phyloP scores from a whole-genome alignment of 2,329 filamentous ascomycete genomes.

The Diaporthe sp. region DNA sequence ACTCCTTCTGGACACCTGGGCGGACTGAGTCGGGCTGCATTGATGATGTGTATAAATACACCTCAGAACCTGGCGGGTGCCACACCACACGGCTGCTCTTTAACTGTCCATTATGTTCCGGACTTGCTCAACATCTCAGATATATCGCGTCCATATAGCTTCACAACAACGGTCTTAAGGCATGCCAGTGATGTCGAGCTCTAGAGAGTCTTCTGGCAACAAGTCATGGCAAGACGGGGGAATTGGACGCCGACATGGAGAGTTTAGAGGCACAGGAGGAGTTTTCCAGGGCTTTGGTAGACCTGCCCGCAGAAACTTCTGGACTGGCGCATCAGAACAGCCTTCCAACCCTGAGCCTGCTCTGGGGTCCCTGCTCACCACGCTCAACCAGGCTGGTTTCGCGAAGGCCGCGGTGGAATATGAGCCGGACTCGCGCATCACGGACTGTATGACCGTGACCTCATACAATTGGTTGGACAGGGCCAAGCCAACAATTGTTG shows the following conservation, averaged over 20 bases:
- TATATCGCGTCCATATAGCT: neutral
- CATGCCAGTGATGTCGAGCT: neutral
- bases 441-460: slow-evolving; percentile 45
- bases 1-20: neutral
- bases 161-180: too few relatives aligned
- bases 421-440: slow-evolving; percentile 44
- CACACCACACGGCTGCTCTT: neutral
- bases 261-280: neutral
- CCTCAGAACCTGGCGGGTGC: neutral
- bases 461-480: slow-evolving; percentile 56
- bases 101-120: neutral
- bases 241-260: slow-evolving; percentile 1
- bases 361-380: slow-evolving; percentile 43
- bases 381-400: slow-evolving; percentile 40
- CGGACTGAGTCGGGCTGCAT: neutral
- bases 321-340: neutral
- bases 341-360: slow-evolving; percentile 41
- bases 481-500: slow-evolving; percentile 46
- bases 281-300: neutral
- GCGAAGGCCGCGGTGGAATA: slow-evolving; percentile 38
- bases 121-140: neutral
- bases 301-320: neutral
- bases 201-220: neutral
- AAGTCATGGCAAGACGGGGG: slow-evolving; percentile 2
- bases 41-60: neutral